These are phyloP conservation scores for Cucumis cinereus DNA, from an alignment of 306 rosid species.

Conservation along the genomic window DNA sequence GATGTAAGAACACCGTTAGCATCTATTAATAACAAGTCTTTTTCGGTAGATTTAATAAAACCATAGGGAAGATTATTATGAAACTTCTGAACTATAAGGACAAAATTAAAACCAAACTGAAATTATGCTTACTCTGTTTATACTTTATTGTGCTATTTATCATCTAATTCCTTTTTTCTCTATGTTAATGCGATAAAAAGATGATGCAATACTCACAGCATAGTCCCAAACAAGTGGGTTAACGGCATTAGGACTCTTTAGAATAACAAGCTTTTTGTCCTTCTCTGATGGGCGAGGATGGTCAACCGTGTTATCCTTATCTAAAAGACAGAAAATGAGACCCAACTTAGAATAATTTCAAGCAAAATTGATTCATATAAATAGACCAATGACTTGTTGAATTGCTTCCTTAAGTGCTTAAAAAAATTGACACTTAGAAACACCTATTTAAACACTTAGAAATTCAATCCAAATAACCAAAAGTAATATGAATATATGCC, in stretches of 20 bases:
- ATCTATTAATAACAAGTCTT: not conserved
- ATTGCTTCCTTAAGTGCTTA: too few relatives aligned
- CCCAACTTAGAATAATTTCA: not conserved
- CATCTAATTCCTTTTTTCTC: not conserved
- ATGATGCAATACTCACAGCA: slow-evolving; percentile 33
- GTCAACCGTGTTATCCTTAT: slow-evolving; percentile 51
- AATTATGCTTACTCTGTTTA: not conserved
- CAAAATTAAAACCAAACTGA: not conserved
- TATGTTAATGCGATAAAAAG: not conserved
- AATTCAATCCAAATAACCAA: too few relatives aligned
- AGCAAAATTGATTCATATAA: not conserved
- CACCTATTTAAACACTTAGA: too few relatives aligned
- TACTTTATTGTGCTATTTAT: not conserved
- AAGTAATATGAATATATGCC: slow-evolving; percentile 8
- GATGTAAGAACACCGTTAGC: not conserved
- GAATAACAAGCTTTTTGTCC: slow-evolving; percentile 63
- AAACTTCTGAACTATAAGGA: not conserved
- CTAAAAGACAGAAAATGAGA: slow-evolving; percentile 12
- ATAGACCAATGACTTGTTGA: not conserved
- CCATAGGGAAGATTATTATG: not conserved
- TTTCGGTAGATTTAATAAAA: not conserved
- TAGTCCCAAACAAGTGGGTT: slow-evolving; percentile 78
- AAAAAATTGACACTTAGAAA: too few relatives aligned
- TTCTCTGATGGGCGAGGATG: slow-evolving; percentile 53
- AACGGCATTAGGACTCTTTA: slow-evolving; percentile 78